A percentile compares a stretch with the other conserved stretches of the same genome.
phyloP scores from a whole-genome alignment of 441 rosid genomes.

The Caryocar brasiliense region DNA sequence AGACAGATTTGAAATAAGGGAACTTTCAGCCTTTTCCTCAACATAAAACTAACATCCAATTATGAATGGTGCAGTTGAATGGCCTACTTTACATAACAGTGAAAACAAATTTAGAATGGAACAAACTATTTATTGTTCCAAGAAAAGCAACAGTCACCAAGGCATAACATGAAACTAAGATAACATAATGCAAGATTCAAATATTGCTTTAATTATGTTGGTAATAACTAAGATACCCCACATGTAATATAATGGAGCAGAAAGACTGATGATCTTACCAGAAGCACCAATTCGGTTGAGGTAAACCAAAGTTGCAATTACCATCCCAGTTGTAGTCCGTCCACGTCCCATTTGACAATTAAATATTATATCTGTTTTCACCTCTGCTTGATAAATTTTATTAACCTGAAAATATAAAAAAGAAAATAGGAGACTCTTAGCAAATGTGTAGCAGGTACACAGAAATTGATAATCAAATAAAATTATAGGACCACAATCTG shows the following conservation, averaged over 20 bases:
- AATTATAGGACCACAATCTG: no score
- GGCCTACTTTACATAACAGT: background rate
- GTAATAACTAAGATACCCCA: background rate
- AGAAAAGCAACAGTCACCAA: no score
- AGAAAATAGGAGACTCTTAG: no score
- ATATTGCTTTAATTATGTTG: background rate
- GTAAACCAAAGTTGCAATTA: constrained; percentile 86
- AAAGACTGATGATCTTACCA: constrained; percentile 41
- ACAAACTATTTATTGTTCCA: background rate
- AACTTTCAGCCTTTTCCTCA: background rate
- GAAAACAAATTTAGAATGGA: background rate
- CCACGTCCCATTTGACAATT: constrained; percentile 99
- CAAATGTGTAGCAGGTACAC: constrained; percentile 2
- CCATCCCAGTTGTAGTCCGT: constrained; percentile 98
- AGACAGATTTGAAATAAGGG: background rate
- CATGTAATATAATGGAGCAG: background rate
- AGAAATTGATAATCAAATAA: no score
- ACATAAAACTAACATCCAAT: background rate
- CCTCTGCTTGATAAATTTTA: constrained; percentile 71
- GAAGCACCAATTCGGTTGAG: constrained; percentile 84
- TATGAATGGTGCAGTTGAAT: background rate
- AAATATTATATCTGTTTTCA: constrained; percentile 68
- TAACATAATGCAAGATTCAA: background rate
- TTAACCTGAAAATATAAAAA: constrained; percentile 45
- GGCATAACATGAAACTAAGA: background rate